Evolutionary conservation across 2,329 filamentous ascomycete species (phyloP), one percentile per base, ranked within the genome.

Genomic region (Phialocephala subalpina): DNA sequence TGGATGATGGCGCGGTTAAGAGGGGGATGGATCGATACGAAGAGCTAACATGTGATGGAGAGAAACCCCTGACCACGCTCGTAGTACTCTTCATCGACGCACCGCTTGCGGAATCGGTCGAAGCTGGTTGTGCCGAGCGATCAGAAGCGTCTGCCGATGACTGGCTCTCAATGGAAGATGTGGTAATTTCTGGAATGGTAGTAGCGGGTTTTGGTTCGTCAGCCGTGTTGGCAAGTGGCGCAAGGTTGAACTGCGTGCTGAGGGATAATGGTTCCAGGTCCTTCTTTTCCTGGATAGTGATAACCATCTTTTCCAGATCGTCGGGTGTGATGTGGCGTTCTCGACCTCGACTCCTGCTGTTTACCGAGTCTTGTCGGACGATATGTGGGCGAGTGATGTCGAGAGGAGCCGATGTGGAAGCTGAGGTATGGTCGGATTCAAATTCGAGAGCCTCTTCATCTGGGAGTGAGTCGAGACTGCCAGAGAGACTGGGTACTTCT

Each of bases 251-350:
- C 70, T 77, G 72, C 18, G 56, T 73, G 61, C 62, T 71, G 22
- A 70, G 63, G 18, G 85, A 83, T 9, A 89, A 80, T 72, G 83
- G 87, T 74, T 87, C 83, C 25, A 95, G 83, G 55, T 86, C 85
- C 78, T 89, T 89, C 80, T 92, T 93, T 79, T 96, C 91, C 79
- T 97, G 92, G 77, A 97, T 97, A 45, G 91, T 93, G 64, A 92
- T 88, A 49, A 97, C 93, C 87, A 98, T 97, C 82, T 97, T 97
- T 80, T 97, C 93, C 35, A 98, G 85, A 73, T 96, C 92, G 75
- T 93, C 87, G 7, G 95, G 93, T n/a, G 94, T 97, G 72, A 97
- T 95, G 80, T 97, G 94, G 75, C 92, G 91, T 77, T 96, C 92
- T 63, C 84, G 88, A 70, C 90, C 90, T 70, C 91, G 88, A 76